phyloP scores from a whole-genome alignment of 2,329 filamentous ascomycete genomes.

The Alternaria sp. region DNA sequence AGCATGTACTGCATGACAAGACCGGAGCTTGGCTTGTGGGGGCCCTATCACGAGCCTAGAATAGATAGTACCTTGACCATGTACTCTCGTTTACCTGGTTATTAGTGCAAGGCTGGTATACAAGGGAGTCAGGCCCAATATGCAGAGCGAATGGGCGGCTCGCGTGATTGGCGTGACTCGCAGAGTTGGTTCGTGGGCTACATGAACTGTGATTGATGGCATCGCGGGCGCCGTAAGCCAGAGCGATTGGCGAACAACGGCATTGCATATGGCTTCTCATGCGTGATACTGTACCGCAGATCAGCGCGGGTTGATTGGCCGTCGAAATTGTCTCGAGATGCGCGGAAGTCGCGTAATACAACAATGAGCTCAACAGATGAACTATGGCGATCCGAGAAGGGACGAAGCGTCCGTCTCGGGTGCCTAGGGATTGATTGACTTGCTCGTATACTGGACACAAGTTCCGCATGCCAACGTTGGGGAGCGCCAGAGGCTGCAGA shows the following conservation, averaged over 20 bases:
- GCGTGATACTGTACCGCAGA: slow-evolving; percentile 43
- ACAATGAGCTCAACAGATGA: slow-evolving; percentile 31
- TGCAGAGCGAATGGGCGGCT: slow-evolving; percentile 31
- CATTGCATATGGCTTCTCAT: slow-evolving; percentile 42
- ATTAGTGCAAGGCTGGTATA: slow-evolving; percentile 35
- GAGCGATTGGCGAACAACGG: slow-evolving; percentile 45
- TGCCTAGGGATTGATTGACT: slow-evolving; percentile 48
- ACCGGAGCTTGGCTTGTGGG: slow-evolving; percentile 33
- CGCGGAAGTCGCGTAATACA: slow-evolving; percentile 27
- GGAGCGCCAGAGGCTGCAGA: slow-evolving; percentile 28
- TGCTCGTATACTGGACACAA: slow-evolving; percentile 44
- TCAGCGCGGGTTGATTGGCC: slow-evolving; percentile 47
- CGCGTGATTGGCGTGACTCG: slow-evolving; percentile 13
- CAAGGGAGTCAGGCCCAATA: slow-evolving; percentile 33
- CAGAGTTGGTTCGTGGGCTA: slow-evolving; percentile 19
- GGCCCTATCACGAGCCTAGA: slow-evolving; percentile 35
- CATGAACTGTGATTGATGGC: slow-evolving; percentile 21
- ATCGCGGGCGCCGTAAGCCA: slow-evolving; percentile 25
- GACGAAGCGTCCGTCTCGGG: slow-evolving; percentile 34
- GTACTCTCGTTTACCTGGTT: slow-evolving; percentile 27
- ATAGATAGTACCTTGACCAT: slow-evolving; percentile 29
- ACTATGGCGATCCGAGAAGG: slow-evolving; percentile 33
- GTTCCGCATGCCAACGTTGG: slow-evolving; percentile 38
- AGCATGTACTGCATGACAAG: slow-evolving; percentile 36
- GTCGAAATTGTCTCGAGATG: slow-evolving; percentile 24